These are phyloP conservation scores for Eimeria maxima DNA, from an alignment of 169 alveolate genomes.

Conservation along the genomic window DNA sequence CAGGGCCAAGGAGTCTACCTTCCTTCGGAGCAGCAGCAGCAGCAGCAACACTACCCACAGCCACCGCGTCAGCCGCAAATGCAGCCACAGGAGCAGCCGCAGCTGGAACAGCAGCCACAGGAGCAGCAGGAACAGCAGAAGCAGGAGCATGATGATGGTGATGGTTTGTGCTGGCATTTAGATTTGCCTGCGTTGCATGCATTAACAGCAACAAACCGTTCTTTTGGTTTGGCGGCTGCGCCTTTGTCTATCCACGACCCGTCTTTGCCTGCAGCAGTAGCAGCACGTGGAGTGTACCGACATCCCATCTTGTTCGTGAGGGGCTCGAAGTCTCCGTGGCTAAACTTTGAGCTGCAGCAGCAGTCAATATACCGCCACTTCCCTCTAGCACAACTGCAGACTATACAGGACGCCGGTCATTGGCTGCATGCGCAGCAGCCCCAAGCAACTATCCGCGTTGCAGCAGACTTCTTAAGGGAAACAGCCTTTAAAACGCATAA, in stretches of 20 bases:
- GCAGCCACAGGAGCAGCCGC: no score
- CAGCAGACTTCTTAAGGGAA: neutral
- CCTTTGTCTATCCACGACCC: slow-evolving; percentile 41
- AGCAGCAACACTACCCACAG: neutral
- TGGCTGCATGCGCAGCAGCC: slow-evolving; percentile 66
- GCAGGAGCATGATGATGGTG: neutral
- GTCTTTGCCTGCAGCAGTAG: neutral
- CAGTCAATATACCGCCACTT: slow-evolving; percentile 20
- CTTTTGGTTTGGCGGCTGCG: neutral
- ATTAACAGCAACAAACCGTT: neutral
- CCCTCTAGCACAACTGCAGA: neutral
- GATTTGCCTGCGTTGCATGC: neutral
- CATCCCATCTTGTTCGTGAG: neutral
- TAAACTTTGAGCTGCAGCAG: neutral
- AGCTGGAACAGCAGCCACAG: no score
- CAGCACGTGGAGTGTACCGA: neutral
- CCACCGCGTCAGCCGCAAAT: no score
- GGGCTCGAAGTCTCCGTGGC: slow-evolving; percentile 21
- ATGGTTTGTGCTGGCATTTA: neutral
- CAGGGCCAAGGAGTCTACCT: neutral
- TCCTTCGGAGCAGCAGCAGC: neutral
- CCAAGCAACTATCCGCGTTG: neutral
- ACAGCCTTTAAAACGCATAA: neutral
- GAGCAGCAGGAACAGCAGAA: no score
- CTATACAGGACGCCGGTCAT: neutral